A percentile compares a stretch with the other conserved stretches of the same genome.
These are phyloP conservation scores for Panellus pusillus DNA, from an alignment of 768 basidiomycete genomes.

Conservation along the genomic window DNA sequence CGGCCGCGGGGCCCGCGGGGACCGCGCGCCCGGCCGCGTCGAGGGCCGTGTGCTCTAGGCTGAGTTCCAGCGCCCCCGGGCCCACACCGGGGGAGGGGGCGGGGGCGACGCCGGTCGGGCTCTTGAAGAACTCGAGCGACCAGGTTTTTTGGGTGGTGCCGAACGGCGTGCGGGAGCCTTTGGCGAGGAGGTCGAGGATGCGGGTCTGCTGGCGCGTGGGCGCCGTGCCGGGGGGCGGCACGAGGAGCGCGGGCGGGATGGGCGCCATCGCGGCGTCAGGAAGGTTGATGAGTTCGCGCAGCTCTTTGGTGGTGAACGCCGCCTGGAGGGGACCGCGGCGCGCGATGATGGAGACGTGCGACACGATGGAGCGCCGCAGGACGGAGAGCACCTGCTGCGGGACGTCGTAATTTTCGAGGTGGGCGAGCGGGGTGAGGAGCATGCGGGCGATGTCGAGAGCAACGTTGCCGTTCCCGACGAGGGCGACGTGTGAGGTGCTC, in stretches of 20 bases:
- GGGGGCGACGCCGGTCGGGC: constrained; percentile 53
- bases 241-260: constrained; percentile 47
- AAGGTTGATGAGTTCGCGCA: constrained; percentile 77
- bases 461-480: constrained; percentile 96
- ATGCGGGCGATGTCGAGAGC: constrained; percentile 91
- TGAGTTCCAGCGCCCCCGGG: constrained; percentile 38
- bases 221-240: constrained; percentile 31
- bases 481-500: constrained; percentile 64
- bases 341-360: constrained; percentile 80
- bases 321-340: constrained; percentile 87
- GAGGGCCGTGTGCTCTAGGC: constrained; percentile 60
- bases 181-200: constrained; percentile 61
- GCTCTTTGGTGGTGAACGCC: constrained; percentile 90
- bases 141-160: constrained; percentile 65
- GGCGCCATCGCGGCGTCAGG: constrained; percentile 69
- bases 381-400: constrained; percentile 72
- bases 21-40: constrained; percentile 51
- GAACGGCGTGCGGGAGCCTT: constrained; percentile 54
- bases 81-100: constrained; percentile 1
- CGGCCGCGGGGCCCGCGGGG: constrained; percentile 54
- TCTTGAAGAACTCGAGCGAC: constrained; percentile 80
- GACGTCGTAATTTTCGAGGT: constrained; percentile 73
- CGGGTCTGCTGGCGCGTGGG: constrained; percentile 67
- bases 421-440: constrained; percentile 68
- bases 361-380: constrained; percentile 59